Base-by-base conservation (phyloP, 1,284 basidiomycete genomes). In the Chiua sp. region DNA sequence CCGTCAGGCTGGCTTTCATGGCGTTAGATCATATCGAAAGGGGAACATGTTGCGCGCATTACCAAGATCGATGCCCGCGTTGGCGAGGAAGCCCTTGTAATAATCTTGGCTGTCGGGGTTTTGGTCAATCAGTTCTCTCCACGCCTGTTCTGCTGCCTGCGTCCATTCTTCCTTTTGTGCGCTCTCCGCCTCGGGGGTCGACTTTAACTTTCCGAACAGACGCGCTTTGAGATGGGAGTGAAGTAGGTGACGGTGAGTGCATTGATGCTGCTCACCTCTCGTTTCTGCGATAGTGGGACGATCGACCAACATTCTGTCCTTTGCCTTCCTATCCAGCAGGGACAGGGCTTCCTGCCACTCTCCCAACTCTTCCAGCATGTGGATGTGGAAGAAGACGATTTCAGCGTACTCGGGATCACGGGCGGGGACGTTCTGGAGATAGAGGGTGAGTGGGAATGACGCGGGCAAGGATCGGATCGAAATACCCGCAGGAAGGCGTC, bases 331-430 rank as follows among this genome's bases (percentile, higher is more conserved):
- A 62, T 93, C 88, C 33, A 98, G 81, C 46, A 90, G 73, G 20
- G 73, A 70, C 51, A 87, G 80, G 13, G 89, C 90, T 54, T 88
- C 85, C 10, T 86, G 76, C 54, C 82, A 79, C 46, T 91, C 86
- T 35, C 87, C 91, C 35, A 90, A 76, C 56, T 95, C 90, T 67
- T 96, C 91, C 39, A 96, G 82, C 3, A 98, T 71, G 48, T 80
- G 82, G 58, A 97, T 79, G 69, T 97, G 90, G 74, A 96, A 97
- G 35, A 98, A 79, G 32, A 93, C 74, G 2, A 92, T 81, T 78
- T 98, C 96, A 0, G 91, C 92, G 66, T 93, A 90, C 68, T 98
- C 97, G 59, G 87, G 80, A 69, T 97, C 94, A 65, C 90, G 87
- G 63, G 87, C 77, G 49, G 91, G 86, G 30, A 93, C 80, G 63